These are phyloP conservation scores for Pseudomicrostroma phylloplanum DNA, from an alignment of 1,284 basidiomycete species.

Conservation along the genomic window DNA sequence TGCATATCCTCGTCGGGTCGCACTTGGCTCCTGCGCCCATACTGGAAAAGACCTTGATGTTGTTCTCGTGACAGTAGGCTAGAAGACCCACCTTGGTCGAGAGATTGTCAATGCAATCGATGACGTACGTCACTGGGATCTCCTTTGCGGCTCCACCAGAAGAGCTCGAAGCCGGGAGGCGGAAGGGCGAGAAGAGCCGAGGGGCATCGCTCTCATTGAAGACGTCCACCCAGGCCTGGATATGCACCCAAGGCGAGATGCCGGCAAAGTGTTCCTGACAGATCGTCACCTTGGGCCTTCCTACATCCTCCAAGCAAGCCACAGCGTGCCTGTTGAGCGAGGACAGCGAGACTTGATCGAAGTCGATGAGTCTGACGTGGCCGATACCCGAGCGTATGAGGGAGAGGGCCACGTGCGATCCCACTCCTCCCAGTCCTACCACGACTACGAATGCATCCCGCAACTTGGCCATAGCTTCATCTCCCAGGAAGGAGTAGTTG, in stretches of 20 bases:
- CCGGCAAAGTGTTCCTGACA: slow-evolving; percentile 67
- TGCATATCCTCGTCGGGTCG: slow-evolving; percentile 90
- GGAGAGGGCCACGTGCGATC: slow-evolving; percentile 92
- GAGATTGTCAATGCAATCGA: slow-evolving; percentile 79
- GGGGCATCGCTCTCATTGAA: slow-evolving; percentile 25
- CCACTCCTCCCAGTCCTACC: slow-evolving; percentile 92
- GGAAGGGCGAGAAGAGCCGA: slow-evolving; percentile 23
- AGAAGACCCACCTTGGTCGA: slow-evolving; percentile 65
- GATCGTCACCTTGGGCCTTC: slow-evolving; percentile 81
- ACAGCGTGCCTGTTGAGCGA: slow-evolving; percentile 70
- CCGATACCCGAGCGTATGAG: slow-evolving; percentile 50
- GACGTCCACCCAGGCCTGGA: slow-evolving; percentile 55
- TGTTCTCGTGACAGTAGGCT: slow-evolving; percentile 38
- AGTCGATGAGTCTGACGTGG: slow-evolving; percentile 46
- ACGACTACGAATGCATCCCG: slow-evolving; percentile 73
- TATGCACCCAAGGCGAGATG: slow-evolving; percentile 63
- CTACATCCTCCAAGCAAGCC: slow-evolving; percentile 84
- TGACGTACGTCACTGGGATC: slow-evolving; percentile 34
- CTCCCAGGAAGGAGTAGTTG: slow-evolving; percentile 91
- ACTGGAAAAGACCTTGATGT: slow-evolving; percentile 65
- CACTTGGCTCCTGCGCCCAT: slow-evolving; percentile 97
- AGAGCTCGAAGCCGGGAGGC: background rate
- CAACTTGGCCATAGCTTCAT: slow-evolving; percentile 76
- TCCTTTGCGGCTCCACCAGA: background rate
- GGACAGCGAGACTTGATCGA: slow-evolving; percentile 54